Conservation (phyloP, 768 basidiomycete genomes). For the Tulasnella sp. region DNA sequence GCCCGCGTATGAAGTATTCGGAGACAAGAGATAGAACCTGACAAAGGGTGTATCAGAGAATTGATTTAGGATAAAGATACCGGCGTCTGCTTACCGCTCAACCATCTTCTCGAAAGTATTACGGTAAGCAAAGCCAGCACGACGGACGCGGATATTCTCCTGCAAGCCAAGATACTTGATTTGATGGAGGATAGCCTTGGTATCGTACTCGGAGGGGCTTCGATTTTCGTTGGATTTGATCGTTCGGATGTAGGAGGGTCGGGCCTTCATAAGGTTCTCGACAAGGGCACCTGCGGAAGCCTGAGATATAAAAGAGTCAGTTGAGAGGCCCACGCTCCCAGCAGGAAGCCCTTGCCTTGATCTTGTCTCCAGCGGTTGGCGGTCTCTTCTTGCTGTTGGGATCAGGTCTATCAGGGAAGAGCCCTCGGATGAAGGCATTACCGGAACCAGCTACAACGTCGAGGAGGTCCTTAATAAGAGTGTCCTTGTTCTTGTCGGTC, state of each 20-base stretch:
- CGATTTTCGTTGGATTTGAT: slow-evolving; percentile 99
- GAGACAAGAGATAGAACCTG: slow-evolving; percentile 87
- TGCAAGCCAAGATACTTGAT: slow-evolving; percentile 98
- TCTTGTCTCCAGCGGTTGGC: slow-evolving; percentile 95
- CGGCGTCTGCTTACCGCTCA: slow-evolving; percentile 50
- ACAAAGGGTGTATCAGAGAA: neutral
- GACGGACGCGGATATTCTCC: slow-evolving; percentile 95
- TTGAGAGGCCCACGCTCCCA: neutral
- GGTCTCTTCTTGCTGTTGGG: slow-evolving; percentile 97
- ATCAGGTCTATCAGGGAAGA: slow-evolving; percentile 94
- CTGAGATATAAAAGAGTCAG: slow-evolving; percentile 39
- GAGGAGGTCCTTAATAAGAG: slow-evolving; percentile 87
- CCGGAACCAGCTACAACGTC: slow-evolving; percentile 78
- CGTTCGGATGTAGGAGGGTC: slow-evolving; percentile 96
- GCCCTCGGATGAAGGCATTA: slow-evolving; percentile 77
- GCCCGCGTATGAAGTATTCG: slow-evolving; percentile 94
- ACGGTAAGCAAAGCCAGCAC: slow-evolving; percentile 96
- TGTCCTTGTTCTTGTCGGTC: slow-evolving; percentile 99
- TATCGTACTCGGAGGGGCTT: slow-evolving; percentile 85
- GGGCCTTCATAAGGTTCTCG: slow-evolving; percentile 95
- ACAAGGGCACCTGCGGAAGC: slow-evolving; percentile 93
- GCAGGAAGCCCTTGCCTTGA: slow-evolving; percentile 56
- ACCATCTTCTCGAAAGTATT: slow-evolving; percentile 99
- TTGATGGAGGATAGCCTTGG: slow-evolving; percentile 93
- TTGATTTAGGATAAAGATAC: neutral